Evolutionary conservation across 306 rosid genomes (phyloP), one percentile per base, ranked within the genome.

Genomic region (Carpinus fangiana): DNA sequence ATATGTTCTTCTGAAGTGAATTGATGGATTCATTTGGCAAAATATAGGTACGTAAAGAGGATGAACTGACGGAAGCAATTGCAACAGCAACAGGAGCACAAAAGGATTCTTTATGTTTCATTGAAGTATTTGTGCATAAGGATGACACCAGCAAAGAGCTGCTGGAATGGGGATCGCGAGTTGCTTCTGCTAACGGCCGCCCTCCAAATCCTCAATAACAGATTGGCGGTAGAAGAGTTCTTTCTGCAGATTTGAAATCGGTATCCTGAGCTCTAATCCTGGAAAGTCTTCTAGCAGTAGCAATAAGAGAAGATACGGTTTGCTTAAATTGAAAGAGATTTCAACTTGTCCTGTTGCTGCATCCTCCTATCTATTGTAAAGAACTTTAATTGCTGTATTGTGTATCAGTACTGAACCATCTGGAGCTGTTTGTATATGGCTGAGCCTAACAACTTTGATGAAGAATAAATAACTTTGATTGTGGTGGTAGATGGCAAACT

Each of bases 121-220:
- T 94, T 11, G 97, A 92, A 83, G 93, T 88, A 31, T 48, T 94
- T 70, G 89, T 73, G 50, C 98, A 93, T 79, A 94, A 80, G 81
- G 97, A 94, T 76, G 98, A 94, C 72, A 90, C 98, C 31, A 93
- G 97, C 87, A 93, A 93, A 86, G 96, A 93, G 84, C 86, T 93
- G 56, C 89, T 93, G 48, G 98, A 90, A 80, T 94, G 98, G 98
- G 98, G 97, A 73, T 92, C 98, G 54, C 88, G 97, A 45, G 98
- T 93, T 83, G 84, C 98, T 65, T 89, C 94, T 53, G 98, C 97
- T 28, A 93, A 90, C 69, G 12, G 96, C 70, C 94, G 96, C 46
- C 94, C 94, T 70, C 97, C 98, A 38, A 93, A 93, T 82, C 96
- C 94, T 54, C 98, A 90, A 73, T 92, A 89, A 82, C 73, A 17